These are phyloP conservation scores for Cutaneotrichosporon sp. DNA, from an alignment of 1,284 basidiomycete genomes.

Conservation along the genomic window DNA sequence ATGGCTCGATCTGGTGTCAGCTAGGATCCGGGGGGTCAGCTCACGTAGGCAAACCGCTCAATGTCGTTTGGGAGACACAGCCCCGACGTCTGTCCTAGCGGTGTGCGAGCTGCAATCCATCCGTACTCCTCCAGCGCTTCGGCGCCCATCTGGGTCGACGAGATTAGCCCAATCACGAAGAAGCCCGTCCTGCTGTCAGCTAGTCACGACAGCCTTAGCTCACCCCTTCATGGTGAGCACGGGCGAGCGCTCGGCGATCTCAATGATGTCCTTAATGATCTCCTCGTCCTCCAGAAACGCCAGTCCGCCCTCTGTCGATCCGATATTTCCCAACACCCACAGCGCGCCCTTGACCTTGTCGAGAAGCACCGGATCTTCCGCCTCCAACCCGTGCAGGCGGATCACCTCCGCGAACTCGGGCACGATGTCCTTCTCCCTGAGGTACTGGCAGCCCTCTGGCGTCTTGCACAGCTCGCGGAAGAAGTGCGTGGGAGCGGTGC, in stretches of 20 bases:
- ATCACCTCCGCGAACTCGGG: constrained; percentile 86
- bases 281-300: constrained; percentile 92
- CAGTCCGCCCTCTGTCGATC: constrained; percentile 82
- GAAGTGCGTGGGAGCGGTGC: constrained; percentile 88
- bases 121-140: constrained; percentile 82
- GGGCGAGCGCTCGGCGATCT: constrained; percentile 82
- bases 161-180: constrained; percentile 82
- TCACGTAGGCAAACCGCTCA: constrained; percentile 70
- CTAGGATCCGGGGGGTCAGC: constrained; percentile 34
- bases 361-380: constrained; percentile 74
- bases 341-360: constrained; percentile 88
- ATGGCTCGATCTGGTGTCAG: constrained; percentile 63
- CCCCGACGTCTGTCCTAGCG: constrained; percentile 81
- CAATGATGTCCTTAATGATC: constrained; percentile 79
- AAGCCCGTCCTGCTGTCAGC: constrained; percentile 73
- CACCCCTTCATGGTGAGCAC: constrained; percentile 92
- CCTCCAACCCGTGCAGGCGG: constrained; percentile 76
- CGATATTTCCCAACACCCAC: constrained; percentile 96
- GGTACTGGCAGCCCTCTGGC: constrained; percentile 81
- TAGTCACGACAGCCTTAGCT: constrained; percentile 31
- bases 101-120: constrained; percentile 86
- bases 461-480: constrained; percentile 98
- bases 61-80: constrained; percentile 82
- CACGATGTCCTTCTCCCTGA: constrained; percentile 88
- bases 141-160: constrained; percentile 66